Evolutionary conservation across 768 basidiomycete genomes (phyloP).

Genomic region (Naganishia vishniacii): DNA sequence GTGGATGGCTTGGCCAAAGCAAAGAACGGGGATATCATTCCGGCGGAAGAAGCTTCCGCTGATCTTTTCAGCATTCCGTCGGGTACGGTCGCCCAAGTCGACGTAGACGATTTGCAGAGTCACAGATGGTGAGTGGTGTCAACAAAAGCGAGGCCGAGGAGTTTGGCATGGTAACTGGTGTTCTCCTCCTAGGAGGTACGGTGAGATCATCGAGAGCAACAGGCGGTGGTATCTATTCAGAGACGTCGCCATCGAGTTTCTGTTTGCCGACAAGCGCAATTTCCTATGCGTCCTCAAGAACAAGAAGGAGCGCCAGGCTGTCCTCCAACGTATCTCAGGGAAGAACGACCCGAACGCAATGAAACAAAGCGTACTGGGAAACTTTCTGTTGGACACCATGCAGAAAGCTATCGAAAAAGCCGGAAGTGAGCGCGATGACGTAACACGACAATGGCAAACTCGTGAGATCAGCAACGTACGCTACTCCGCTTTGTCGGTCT

Average conservation of each 20-base stretch:
- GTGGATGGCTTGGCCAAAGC: constrained; percentile 82
- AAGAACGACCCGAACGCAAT: constrained; percentile 57
- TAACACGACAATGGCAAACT: constrained; percentile 68
- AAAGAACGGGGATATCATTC: constrained; percentile 80
- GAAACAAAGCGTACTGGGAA: constrained; percentile 51
- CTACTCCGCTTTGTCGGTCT: background rate
- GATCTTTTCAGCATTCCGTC: constrained; percentile 70
- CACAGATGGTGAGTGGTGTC: constrained; percentile 64
- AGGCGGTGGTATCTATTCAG: constrained; percentile 82
- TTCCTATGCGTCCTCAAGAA: constrained; percentile 75
- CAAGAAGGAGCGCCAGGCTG: constrained; percentile 57
- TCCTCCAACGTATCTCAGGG: constrained; percentile 47
- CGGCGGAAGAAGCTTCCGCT: constrained; percentile 76
- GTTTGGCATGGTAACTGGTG: constrained; percentile 12
- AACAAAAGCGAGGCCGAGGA: constrained; percentile 13
- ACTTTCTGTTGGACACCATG: constrained; percentile 44
- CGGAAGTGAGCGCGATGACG: constrained; percentile 42
- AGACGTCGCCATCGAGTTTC: constrained; percentile 88
- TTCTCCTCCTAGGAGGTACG: constrained; percentile 59
- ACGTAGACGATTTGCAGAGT: constrained; percentile 66
- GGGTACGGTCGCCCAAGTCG: constrained; percentile 72
- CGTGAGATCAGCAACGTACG: constrained; percentile 85
- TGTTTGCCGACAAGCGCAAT: constrained; percentile 86
- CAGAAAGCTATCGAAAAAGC: constrained; percentile 41
- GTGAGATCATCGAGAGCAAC: constrained; percentile 69